Evolutionary conservation across 129 eudicot species (phyloP).

Genomic region (Glebionis coronaria): DNA sequence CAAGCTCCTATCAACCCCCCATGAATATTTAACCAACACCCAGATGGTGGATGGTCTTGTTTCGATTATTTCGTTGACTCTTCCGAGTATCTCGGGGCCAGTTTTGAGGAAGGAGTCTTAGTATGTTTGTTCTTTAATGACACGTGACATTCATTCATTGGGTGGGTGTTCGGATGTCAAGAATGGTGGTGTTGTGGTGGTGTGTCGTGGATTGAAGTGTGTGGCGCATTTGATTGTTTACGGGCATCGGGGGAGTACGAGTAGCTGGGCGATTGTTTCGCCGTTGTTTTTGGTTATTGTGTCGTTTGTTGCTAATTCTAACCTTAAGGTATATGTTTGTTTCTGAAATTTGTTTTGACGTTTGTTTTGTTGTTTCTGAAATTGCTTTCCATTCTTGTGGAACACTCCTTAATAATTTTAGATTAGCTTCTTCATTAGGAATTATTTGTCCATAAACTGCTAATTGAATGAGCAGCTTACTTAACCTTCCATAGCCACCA

Average conservation of each 20-base stretch:
- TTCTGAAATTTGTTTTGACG: background rate
- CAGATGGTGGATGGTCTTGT: no score
- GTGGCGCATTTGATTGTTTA: constrained; percentile 41
- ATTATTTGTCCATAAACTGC: no score
- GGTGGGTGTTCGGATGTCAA: background rate
- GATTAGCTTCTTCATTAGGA: no score
- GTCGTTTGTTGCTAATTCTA: constrained; percentile 46
- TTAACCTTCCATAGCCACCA: no score
- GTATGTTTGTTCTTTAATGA: constrained; percentile 44
- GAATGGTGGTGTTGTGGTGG: constrained; percentile 12
- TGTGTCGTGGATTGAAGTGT: constrained; percentile 48
- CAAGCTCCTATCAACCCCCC: no score
- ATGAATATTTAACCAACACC: no score
- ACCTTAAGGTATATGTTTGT: constrained; percentile 44
- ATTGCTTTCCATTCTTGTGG: no score
- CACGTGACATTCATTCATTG: constrained; percentile 30
- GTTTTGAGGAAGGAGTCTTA: constrained; percentile 45
- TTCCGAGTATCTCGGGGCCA: constrained; percentile 32
- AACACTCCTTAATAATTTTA: no score
- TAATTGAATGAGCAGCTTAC: no score
- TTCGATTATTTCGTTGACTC: no score
- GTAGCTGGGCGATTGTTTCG: constrained; percentile 58
- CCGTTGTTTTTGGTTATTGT: constrained; percentile 51
- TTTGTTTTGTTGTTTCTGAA: no score
- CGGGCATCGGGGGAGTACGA: constrained; percentile 23